These are phyloP conservation scores for Zelonia costaricensis DNA, from an alignment of 208 protist species.

Conservation along the genomic window DNA sequence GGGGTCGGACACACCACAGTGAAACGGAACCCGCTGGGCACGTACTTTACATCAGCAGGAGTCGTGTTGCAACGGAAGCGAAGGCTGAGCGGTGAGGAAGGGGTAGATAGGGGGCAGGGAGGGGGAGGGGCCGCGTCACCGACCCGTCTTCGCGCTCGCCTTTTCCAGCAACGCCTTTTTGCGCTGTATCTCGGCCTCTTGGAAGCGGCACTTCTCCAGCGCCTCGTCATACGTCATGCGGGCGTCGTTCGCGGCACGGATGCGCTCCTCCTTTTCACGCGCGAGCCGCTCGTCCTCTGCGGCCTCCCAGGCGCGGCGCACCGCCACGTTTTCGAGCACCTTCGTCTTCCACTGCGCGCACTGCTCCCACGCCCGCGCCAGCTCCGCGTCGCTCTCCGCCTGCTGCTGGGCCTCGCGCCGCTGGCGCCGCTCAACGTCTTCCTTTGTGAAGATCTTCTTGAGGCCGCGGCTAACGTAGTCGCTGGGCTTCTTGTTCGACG, in stretches of 20 bases:
- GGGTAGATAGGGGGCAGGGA: constrained; percentile 12
- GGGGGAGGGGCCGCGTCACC: neutral
- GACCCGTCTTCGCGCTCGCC: constrained; percentile 26
- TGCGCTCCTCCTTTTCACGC: constrained; percentile 67
- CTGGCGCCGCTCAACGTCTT: constrained; percentile 59
- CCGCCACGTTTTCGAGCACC: constrained; percentile 17
- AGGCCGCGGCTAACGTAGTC: constrained; percentile 81
- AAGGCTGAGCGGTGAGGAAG: constrained; percentile 1
- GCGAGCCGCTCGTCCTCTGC: constrained; percentile 70
- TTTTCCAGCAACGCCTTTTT: constrained; percentile 71
- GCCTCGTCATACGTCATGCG: constrained; percentile 68
- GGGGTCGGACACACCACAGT: neutral
- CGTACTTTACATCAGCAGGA: too few species aligned
- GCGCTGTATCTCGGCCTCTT: constrained; percentile 72
- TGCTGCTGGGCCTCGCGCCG: constrained; percentile 29
- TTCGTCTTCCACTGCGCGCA: constrained; percentile 28
- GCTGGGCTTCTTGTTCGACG: constrained; percentile 71
- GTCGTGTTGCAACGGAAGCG: neutral
- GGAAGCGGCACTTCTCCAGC: constrained; percentile 60
- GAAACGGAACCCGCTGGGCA: neutral
- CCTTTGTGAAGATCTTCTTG: constrained; percentile 77
- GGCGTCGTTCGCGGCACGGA: constrained; percentile 74
- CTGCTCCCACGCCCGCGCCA: constrained; percentile 23
- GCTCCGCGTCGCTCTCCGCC: constrained; percentile 30
- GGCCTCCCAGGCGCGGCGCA: constrained; percentile 14